Evolutionary conservation across 768 basidiomycete genomes (phyloP).

Genomic region (Pisolithus tinctorius): DNA sequence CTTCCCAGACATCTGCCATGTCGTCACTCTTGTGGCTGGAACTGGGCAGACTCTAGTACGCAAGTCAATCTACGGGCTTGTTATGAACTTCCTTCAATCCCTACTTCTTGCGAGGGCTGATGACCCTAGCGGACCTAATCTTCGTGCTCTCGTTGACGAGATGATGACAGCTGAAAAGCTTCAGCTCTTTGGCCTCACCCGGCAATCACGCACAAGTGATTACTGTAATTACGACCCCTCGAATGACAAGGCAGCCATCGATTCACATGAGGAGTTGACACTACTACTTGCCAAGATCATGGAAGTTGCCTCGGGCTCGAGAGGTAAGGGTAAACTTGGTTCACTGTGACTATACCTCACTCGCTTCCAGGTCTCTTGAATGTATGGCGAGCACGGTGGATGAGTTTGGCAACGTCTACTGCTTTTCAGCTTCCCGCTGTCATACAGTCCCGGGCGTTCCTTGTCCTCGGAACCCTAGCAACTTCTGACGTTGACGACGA

Average conservation of each 20-base stretch:
- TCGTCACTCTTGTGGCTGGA: constrained; percentile 70
- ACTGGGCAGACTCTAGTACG: constrained; percentile 70
- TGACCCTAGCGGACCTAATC: constrained; percentile 50
- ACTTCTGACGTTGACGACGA: constrained; percentile 87
- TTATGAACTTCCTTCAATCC: constrained; percentile 78
- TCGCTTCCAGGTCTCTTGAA: constrained; percentile 58
- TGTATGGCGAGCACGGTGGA: constrained; percentile 91
- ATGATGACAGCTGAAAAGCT: constrained; percentile 51
- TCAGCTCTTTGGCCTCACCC: constrained; percentile 65
- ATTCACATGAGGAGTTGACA: constrained; percentile 60
- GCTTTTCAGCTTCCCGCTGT: constrained; percentile 87
- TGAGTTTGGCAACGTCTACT: constrained; percentile 79
- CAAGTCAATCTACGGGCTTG: constrained; percentile 73
- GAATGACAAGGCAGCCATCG: constrained; percentile 50
- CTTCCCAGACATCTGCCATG: constrained; percentile 76
- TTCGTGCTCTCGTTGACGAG: constrained; percentile 58
- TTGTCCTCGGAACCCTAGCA: constrained; percentile 76
- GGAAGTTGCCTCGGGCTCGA: constrained; percentile 57
- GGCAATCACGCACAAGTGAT: constrained; percentile 61
- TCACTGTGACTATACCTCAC: constrained; percentile 4
- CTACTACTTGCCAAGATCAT: constrained; percentile 57
- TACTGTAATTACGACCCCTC: constrained; percentile 50
- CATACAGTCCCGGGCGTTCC: constrained; percentile 84
- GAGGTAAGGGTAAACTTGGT: constrained; percentile 42
- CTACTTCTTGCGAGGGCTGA: constrained; percentile 56